phyloP scores from a whole-genome alignment of 208 protist genomes.

The Trypanosoma cruzi region DNA sequence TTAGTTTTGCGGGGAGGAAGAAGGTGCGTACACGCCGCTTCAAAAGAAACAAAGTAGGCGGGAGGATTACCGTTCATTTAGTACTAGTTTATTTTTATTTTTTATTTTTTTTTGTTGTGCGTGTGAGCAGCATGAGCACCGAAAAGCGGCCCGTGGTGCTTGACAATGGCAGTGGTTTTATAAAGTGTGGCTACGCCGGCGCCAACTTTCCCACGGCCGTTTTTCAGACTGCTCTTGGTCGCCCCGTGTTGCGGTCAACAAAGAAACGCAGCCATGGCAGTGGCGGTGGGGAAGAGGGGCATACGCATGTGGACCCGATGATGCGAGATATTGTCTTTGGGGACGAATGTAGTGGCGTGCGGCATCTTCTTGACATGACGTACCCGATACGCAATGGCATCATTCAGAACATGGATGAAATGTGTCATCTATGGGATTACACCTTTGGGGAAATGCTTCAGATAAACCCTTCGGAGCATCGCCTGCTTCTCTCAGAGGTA shows the following conservation, averaged over 20 bases:
- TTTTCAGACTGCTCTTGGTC: conserved; percentile 97
- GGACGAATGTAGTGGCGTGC: conserved; percentile 84
- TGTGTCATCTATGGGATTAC: conserved; percentile 97
- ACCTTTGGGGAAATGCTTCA: conserved; percentile 75
- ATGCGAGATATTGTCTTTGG: conserved; percentile 94
- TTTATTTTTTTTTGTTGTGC: conserved; percentile 1
- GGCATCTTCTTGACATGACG: conserved; percentile 88
- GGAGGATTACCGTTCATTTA: background rate
- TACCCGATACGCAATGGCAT: conserved; percentile 98
- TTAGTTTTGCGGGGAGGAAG: background rate
- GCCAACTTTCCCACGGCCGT: conserved; percentile 96
- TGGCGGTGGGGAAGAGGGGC: background rate
- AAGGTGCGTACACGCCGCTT: background rate
- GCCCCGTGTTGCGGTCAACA: conserved; percentile 91
- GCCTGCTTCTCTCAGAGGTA: conserved; percentile 96
- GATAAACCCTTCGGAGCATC: conserved; percentile 33
- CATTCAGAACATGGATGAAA: conserved; percentile 97
- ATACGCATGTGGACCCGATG: conserved; percentile 30
- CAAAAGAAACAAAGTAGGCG: background rate
- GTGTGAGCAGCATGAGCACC: conserved; percentile 15
- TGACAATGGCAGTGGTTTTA: conserved; percentile 86
- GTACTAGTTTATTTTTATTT: background rate
- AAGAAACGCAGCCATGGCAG: conserved; percentile 38
- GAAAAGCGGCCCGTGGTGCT: conserved; percentile 48
- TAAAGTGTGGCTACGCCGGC: conserved; percentile 98